Base-by-base conservation (phyloP, 148 eudicot species). In the Simmondsia chinensis region DNA sequence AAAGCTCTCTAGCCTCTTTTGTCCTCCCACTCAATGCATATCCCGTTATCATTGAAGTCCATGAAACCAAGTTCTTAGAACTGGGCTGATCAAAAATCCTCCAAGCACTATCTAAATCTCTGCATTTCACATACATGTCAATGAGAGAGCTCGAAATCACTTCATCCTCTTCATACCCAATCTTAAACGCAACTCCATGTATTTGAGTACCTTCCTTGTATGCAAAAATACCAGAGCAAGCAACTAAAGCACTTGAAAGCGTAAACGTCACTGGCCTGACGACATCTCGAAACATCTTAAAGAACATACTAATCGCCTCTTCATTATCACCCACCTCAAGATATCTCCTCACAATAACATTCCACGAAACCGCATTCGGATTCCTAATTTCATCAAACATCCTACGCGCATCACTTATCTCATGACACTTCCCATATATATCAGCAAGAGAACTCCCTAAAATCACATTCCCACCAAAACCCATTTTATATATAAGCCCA, bases 271-370 rank as follows among this genome's bases (percentile, higher is more conserved):
- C 39, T 1, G 87, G 87, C 57, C 7, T 50, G 21, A 47, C 46
- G 26, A 74, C 66, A n/a, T 12, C 59, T 25, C 66, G 70, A 38
- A 75, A 33, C 65, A 58, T 60, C 39, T 61, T 48, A 29, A 36
- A 66, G 59, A 86, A 82, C 79, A 86, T 58, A n/a, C 27, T 27
- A 41, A 79, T 41, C 0, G 87, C 81, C 52, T 68, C 79, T 21
- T 32, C 47, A 10, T 53, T 72, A 43, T 59, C 47, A 33, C 76
- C 73, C 25, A 43, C 63, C 36, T 82, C 84, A 30, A 82, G 59
- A 68, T 79, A 75, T 57, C 96, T 60, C 79, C 93, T 82, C 13
- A 86, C 71, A 31, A 82, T 73, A 68, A 86, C 75, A 73, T 86
- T 79, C 96, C 96, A 86, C 3, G 93, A 70, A 50, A 86, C 48